Base-by-base conservation (phyloP, 768 basidiomycete species). In the Serpula lacrymans region DNA sequence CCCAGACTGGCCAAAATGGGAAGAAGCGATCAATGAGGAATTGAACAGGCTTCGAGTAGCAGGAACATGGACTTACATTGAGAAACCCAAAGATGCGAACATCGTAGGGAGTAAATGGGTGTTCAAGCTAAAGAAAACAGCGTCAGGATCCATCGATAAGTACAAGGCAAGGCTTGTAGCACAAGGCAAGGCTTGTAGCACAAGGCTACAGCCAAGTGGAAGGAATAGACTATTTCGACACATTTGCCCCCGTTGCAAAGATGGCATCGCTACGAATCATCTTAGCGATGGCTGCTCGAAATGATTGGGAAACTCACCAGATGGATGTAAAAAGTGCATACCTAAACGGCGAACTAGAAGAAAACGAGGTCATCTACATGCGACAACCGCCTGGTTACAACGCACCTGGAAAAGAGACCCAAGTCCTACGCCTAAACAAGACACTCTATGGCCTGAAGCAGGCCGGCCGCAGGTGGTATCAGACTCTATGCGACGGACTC, bases 251-350 rank as follows among this genome's bases (percentile, higher is more conserved):
- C 13, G 50, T 59, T 4, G 53, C 52, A 4, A 53, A 53, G 28
- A 38, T 56, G 3, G 52, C 44, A 0, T 46, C 53, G 2, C 49
- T 59, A 24, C 53, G 58, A 0, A 35, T 51, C 20, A 35, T 53
- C n/a, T 49, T 69, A 5, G 57, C 64, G 0, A 29, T 68, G 13
- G 64, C 70, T 0, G 67, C 69, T 0, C 9, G 41, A 0, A 39
- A 59, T 14, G 47, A 58, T 20, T 62, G 63, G 39, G 53, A 70
- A 4, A 34, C 74, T 11, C 51, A 67, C 12, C 57, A 61, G 43
- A 51, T 72, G n/a, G 70, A 78, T 45, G 60, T 76, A 20, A 66
- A 65, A 21, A 54, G 54, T 0, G 69, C 67, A 0, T 73, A 63
- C 48, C 60, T 75, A 1, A 68, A 64, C 38, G 55, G 60, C n/a